Evolutionary conservation across 371 early-diverging fungal genomes (phyloP), one percentile per base, ranked within the genome.

Genomic region (Mucor piriformis): DNA sequence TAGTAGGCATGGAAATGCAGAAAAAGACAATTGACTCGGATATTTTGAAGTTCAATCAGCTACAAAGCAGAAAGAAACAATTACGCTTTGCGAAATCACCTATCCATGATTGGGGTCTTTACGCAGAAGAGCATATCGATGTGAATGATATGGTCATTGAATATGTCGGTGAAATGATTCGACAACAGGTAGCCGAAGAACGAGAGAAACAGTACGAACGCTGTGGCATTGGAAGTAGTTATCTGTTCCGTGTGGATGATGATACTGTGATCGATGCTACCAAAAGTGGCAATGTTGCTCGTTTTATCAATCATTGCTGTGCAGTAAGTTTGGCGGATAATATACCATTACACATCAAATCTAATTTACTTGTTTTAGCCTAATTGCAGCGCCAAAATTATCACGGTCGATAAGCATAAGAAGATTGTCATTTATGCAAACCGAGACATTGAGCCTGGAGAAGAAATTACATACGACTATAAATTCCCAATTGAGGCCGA

Each of bases 401-500:
- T 94, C 57, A 88, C 86, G 0, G 86, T 92, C 2, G 94, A 93
- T 42, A 91, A 92, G 18, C 83, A 88, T 33, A 95, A 95, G 69
- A 92, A 92, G 67, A 97, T 99, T 64, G 91, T 90, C n/a, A 94
- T 96, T 54, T 95, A 92, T 70, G 93, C 95, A 38, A 89, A 89
- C 67, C 81, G 88, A 15, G 90, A 94, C 63, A 95, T 98, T 65
- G 84, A 88, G 53, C 88, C 85, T 49, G 96, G 94, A 33, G 98
- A 99, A 69, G 99, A 99, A 74, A 92, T 99, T 57, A 98, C 99
- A 1, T 98, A 98, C 67, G 96, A 99, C 74, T 99, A 99, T 85
- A 95, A 98, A 84, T 97, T 96, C 78, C 96, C 95, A 13, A 81
- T 91, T 27, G 97, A 98, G 70, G 87, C 82, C 16, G 87, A 85